These are phyloP conservation scores for Dendrobium chrysotoxum DNA, from an alignment of 106 monocot genomes.

Conservation along the genomic window DNA sequence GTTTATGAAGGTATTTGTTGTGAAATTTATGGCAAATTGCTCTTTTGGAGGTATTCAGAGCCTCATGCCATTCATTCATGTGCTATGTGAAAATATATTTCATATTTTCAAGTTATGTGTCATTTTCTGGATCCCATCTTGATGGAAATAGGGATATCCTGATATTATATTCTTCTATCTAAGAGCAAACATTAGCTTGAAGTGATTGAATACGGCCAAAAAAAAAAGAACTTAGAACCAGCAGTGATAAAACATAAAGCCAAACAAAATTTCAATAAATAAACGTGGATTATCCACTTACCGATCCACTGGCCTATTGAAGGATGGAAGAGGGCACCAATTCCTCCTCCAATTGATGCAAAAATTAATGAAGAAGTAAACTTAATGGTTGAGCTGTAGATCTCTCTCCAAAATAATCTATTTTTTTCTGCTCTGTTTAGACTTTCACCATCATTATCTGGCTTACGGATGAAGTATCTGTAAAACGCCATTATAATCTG, in stretches of 20 bases:
- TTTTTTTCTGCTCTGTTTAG: constrained; percentile 29
- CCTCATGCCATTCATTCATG: too few relatives aligned
- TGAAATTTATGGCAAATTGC: too few relatives aligned
- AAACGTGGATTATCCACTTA: constrained; percentile 17
- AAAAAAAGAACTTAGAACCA: neutral
- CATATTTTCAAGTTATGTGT: too few relatives aligned
- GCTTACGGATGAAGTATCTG: constrained; percentile 53
- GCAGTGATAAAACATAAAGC: neutral
- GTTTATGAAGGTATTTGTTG: too few relatives aligned
- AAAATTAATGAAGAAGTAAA: constrained; percentile 72
- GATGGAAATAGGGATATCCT: too few relatives aligned
- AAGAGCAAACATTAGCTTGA: too few relatives aligned
- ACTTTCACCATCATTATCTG: constrained; percentile 28
- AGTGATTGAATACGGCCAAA: too few relatives aligned
- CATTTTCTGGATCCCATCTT: too few relatives aligned
- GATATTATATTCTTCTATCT: too few relatives aligned
- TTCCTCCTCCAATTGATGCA: constrained; percentile 87
- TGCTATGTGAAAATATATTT: too few relatives aligned
- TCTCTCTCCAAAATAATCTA: constrained; percentile 38
- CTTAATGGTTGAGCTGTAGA: constrained; percentile 43
- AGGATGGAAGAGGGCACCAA: constrained; percentile 73
- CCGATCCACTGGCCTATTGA: constrained; percentile 90
- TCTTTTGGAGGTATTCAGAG: too few relatives aligned
- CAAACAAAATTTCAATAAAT: neutral
- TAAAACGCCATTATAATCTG: constrained; percentile 68